Conservation (phyloP, 2,329 filamentous ascomycete species). For the Endocalyx cinctus region DNA sequence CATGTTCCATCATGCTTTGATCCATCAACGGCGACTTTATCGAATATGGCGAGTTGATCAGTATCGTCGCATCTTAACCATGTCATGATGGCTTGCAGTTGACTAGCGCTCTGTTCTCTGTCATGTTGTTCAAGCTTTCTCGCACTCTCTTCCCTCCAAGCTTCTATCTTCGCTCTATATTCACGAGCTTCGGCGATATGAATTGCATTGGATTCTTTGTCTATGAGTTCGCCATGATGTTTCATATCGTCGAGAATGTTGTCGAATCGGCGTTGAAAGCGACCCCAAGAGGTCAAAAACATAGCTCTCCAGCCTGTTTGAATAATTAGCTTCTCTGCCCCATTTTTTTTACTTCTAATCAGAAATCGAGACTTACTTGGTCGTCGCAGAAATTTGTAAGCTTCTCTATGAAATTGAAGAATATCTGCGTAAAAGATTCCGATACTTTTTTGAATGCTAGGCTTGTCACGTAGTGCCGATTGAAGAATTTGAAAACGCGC, state of each 20-base stretch:
- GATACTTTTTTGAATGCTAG: slow-evolving; percentile 34
- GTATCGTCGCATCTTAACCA: neutral
- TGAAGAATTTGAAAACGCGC: slow-evolving; percentile 32
- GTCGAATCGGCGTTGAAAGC: slow-evolving; percentile 29
- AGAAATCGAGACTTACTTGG: neutral
- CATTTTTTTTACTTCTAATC: too few species aligned
- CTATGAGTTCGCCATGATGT: neutral
- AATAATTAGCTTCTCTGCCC: neutral
- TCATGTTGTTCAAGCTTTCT: neutral
- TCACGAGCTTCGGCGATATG: neutral
- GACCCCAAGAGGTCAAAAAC: slow-evolving; percentile 32
- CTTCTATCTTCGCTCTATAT: neutral
- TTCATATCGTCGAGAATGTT: slow-evolving; percentile 29
- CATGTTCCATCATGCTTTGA: too few species aligned
- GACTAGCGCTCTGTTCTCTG: neutral
- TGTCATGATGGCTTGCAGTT: neutral
- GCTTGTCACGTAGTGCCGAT: slow-evolving; percentile 22
- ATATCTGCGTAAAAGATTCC: slow-evolving; percentile 44
- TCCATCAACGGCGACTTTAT: too few species aligned
- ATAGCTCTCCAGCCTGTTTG: slow-evolving; percentile 29
- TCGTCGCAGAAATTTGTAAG: slow-evolving; percentile 40
- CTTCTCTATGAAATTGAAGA: slow-evolving; percentile 40
- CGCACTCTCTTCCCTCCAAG: neutral
- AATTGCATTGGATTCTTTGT: neutral
- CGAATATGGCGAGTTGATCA: neutral